phyloP scores from a whole-genome alignment of 2,329 filamentous ascomycete genomes.

The Colletotrichum eleusines region DNA sequence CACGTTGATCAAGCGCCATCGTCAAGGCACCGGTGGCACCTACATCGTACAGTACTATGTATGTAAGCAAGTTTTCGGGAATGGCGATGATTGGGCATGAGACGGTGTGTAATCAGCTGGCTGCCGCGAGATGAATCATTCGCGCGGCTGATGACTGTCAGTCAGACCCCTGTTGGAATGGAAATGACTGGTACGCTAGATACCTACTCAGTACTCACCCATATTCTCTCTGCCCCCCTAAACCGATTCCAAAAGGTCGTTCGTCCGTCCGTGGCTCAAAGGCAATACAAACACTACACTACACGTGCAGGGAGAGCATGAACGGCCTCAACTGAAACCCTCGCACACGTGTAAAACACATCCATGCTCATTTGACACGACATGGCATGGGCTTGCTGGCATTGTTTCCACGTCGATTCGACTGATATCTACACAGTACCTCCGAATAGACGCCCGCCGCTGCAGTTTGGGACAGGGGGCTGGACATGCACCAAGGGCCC shows the following conservation, averaged over 20 bases:
- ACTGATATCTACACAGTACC: not conserved
- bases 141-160: not conserved
- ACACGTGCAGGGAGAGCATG: not conserved
- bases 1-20: not conserved
- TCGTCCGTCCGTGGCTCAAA: not conserved
- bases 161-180: not conserved
- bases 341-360: slow-evolving; percentile 19
- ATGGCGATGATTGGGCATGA: not conserved
- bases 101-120: not conserved
- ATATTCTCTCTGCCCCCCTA: too few relatives aligned
- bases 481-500: not conserved
- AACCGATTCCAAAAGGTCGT: not conserved
- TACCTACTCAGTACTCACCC: too few relatives aligned
- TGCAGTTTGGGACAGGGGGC: not conserved
- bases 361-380: slow-evolving; percentile 10
- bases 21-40: not conserved
- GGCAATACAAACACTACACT: not conserved
- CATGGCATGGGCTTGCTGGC: slow-evolving; percentile 9
- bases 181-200: too few relatives aligned
- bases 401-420: slow-evolving; percentile 16
- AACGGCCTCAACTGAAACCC: not conserved
- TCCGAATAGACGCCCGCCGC: not conserved
- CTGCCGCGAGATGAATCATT: not conserved
- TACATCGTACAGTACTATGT: too few relatives aligned
- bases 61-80: not conserved